A percentile compares a stretch with the other conserved stretches of the same genome.
Evolutionary conservation across 768 basidiomycete genomes (phyloP).

Genomic region (Termitomyces eurrhizus): DNA sequence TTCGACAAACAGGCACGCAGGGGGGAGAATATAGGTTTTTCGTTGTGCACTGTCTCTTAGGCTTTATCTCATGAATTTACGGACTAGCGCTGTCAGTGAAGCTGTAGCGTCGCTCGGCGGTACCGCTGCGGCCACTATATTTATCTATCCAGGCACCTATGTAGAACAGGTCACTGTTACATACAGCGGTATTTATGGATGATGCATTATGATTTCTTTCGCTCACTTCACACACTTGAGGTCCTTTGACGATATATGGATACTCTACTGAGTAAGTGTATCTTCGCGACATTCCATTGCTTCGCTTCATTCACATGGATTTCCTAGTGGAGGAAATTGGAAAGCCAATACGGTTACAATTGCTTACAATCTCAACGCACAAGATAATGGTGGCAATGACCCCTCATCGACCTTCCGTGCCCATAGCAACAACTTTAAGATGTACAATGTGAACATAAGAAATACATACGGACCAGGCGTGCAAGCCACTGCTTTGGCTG

Average conservation of each 20-base stretch:
- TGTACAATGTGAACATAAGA: constrained; percentile 24
- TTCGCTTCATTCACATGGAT: not conserved
- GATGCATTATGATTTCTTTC: not conserved
- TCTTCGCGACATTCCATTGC: not conserved
- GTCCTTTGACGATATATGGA: constrained; percentile 20
- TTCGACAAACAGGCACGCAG: constrained; percentile 21
- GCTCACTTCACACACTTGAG: not conserved
- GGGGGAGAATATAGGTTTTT: constrained; percentile 21
- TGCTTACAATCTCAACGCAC: constrained; percentile 24
- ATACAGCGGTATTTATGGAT: constrained; percentile 6
- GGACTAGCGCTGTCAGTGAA: constrained; percentile 17
- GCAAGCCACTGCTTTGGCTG: constrained; percentile 23
- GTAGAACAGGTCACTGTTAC: constrained; percentile 24
- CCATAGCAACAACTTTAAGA: constrained; percentile 14
- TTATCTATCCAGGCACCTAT: constrained; percentile 25
- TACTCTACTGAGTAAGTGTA: constrained; percentile 20
- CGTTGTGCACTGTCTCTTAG: not conserved
- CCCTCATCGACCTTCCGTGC: constrained; percentile 25
- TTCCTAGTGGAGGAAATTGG: constrained; percentile 17
- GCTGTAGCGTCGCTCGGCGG: constrained; percentile 22
- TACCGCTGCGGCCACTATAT: constrained; percentile 15
- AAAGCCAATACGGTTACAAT: constrained; percentile 23
- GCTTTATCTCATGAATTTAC: not conserved
- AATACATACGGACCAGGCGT: constrained; percentile 23
- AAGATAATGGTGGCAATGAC: constrained; percentile 25